Evolutionary conservation across 768 basidiomycete genomes (phyloP).

Genomic region (Plicaturopsis crispa): DNA sequence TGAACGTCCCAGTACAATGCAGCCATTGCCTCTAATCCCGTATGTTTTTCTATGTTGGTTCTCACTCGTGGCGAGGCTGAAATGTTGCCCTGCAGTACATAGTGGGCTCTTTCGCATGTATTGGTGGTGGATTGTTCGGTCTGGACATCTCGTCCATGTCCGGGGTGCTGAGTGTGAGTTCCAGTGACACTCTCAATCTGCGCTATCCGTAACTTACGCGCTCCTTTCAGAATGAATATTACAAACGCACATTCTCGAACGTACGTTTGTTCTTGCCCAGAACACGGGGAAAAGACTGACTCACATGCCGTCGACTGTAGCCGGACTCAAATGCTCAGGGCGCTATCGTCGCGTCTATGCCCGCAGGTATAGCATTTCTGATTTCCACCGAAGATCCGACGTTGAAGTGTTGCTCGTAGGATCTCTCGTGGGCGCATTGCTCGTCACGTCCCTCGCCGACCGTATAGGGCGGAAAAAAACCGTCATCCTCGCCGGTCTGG

Average conservation of each 20-base stretch:
- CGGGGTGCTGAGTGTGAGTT: slow-evolving; percentile 52
- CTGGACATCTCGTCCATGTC: slow-evolving; percentile 83
- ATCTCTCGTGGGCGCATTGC: slow-evolving; percentile 58
- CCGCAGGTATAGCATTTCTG: too few species aligned
- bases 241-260: slow-evolving; percentile 25
- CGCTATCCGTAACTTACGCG: background rate
- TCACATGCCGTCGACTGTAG: slow-evolving; percentile 13
- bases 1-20: slow-evolving; percentile 51
- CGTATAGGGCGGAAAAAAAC: slow-evolving; percentile 57
- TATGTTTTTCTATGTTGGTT: slow-evolving; percentile 13
- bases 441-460: slow-evolving; percentile 59
- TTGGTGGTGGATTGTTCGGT: slow-evolving; percentile 74
- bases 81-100: too few species aligned
- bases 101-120: slow-evolving; percentile 76
- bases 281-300: background rate
- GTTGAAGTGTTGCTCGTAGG: too few species aligned
- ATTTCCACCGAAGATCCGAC: too few species aligned
- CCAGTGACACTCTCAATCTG: background rate
- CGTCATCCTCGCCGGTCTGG: slow-evolving; percentile 55
- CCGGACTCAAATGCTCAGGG: slow-evolving; percentile 55
- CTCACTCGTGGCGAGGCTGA: too few species aligned
- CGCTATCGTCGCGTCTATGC: slow-evolving; percentile 74
- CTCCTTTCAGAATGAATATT: slow-evolving; percentile 26
- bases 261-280: slow-evolving; percentile 16
- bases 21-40: slow-evolving; percentile 52